Evolutionary conservation across 2,329 filamentous ascomycete genomes (phyloP).

Genomic region (Fusarium sarcochroum): DNA sequence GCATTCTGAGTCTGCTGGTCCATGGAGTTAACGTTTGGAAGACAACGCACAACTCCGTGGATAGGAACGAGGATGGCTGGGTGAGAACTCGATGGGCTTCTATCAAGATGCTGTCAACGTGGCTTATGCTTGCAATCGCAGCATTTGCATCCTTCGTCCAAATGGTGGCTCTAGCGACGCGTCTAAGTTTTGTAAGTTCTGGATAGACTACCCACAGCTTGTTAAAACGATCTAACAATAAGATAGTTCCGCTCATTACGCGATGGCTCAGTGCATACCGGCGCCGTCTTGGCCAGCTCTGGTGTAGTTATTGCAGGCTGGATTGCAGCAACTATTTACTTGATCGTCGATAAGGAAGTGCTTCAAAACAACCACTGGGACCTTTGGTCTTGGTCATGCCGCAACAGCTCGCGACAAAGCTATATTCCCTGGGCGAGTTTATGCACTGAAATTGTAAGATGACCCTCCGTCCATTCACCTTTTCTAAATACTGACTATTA

Average conservation of each 20-base stretch:
- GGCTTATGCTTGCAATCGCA: constrained; percentile 14
- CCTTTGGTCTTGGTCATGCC: constrained; percentile 25
- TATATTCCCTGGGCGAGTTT: constrained; percentile 10
- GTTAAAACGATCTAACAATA: background rate
- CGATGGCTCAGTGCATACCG: background rate
- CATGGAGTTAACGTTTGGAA: constrained; percentile 17
- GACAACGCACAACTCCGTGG: constrained; percentile 16
- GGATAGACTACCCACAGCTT: fast-evolving
- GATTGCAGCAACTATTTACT: constrained; percentile 4
- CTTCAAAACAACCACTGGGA: constrained; percentile 19
- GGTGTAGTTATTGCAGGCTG: background rate
- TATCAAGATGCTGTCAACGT: constrained; percentile 14
- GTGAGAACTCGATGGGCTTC: constrained; percentile 16
- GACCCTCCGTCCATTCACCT: fast-evolving
- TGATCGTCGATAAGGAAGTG: constrained; percentile 15
- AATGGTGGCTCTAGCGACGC: background rate
- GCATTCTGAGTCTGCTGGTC: background rate
- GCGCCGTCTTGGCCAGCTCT: background rate
- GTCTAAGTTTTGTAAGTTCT: background rate
- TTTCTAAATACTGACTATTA: fast-evolving
- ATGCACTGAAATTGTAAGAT: constrained; percentile 15
- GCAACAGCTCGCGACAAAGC: constrained; percentile 12
- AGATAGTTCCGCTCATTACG: background rate
- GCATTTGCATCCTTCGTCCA: constrained; percentile 7
- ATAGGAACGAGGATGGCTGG: constrained; percentile 21